These are phyloP conservation scores for Colletotrichum abscissum DNA, from an alignment of 2,329 filamentous ascomycete species.

Conservation along the genomic window DNA sequence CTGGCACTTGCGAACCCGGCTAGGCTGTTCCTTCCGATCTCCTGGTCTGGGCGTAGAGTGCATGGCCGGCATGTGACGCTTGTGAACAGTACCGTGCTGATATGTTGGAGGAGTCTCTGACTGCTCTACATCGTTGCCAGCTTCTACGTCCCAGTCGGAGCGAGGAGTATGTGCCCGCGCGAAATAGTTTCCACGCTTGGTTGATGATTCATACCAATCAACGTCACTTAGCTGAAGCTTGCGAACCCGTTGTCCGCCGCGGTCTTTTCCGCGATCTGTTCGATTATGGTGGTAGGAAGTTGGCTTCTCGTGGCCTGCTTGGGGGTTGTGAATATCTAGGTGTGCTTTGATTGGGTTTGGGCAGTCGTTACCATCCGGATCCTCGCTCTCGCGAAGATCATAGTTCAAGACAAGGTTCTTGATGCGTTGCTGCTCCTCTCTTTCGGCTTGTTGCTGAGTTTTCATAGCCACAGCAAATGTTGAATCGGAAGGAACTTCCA, in stretches of 20 bases:
- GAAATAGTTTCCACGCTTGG: constrained; percentile 29
- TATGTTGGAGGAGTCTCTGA: not conserved
- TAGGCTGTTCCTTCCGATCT: constrained; percentile 2
- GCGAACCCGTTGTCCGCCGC: constrained; percentile 82
- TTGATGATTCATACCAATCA: constrained; percentile 79
- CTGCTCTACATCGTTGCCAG: constrained; percentile 9
- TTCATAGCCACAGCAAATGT: constrained; percentile 97
- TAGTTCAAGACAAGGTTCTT: constrained; percentile 98
- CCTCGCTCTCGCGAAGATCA: constrained; percentile 87
- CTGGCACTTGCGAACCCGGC: not conserved
- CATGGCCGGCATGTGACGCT: constrained; percentile 14
- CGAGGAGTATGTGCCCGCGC: not conserved
- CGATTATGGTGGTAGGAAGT: constrained; percentile 65
- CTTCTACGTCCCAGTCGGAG: not conserved
- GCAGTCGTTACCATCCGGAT: constrained; percentile 77
- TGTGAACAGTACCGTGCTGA: constrained; percentile 5
- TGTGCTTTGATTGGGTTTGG: constrained; percentile 55
- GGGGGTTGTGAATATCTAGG: constrained; percentile 61
- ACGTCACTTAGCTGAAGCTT: constrained; percentile 97
- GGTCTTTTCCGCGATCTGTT: constrained; percentile 68
- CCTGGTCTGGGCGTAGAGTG: constrained; percentile 2
- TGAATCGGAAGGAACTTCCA: constrained; percentile 90
- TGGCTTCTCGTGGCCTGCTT: constrained; percentile 62
- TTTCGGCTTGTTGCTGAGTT: constrained; percentile 92
- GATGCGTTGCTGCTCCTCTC: constrained; percentile 97